phyloP scores from a whole-genome alignment of 257 asterid genomes.

The Lithospermum erythrorhizon region DNA sequence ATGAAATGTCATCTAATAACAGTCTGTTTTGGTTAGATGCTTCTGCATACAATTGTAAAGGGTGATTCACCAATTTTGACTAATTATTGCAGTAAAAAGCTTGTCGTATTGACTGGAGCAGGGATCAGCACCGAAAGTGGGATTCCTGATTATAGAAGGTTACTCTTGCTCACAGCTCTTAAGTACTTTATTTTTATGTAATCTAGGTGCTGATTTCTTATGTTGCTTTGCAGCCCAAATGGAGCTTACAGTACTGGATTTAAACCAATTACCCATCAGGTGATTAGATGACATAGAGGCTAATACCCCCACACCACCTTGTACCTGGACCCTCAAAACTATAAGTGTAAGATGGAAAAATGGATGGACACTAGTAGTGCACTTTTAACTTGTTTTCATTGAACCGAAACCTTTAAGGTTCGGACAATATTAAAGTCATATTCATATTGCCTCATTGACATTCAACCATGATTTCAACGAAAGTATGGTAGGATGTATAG shows the following conservation, averaged over 20 bases:
- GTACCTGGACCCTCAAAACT: too few species aligned
- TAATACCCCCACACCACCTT: too few species aligned
- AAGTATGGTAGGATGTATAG: too few species aligned
- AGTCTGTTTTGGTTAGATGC: background rate
- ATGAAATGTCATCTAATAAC: background rate
- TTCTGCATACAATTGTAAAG: background rate
- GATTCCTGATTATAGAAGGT: constrained; percentile 97
- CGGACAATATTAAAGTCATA: too few species aligned
- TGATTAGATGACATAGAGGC: constrained; percentile 38
- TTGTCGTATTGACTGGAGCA: constrained; percentile 87
- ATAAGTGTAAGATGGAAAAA: too few species aligned
- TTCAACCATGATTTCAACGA: too few species aligned
- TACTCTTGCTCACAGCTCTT: background rate
- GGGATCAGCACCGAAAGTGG: constrained; percentile 98
- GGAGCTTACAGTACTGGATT: constrained; percentile 98
- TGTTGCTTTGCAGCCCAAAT: constrained; percentile 59
- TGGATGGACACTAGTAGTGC: too few species aligned
- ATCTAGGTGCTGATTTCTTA: background rate
- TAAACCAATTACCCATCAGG: constrained; percentile 98
- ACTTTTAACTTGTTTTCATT: too few species aligned
- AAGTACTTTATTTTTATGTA: background rate
- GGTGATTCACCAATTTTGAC: constrained; percentile 6
- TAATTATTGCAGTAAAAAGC: constrained; percentile 51
- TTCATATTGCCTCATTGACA: too few species aligned
- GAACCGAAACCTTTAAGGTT: too few species aligned